A percentile compares a stretch with the other conserved stretches of the same genome.
Evolutionary conservation across 2,329 filamentous ascomycete genomes (phyloP).

Genomic region (Alternaria viburni): DNA sequence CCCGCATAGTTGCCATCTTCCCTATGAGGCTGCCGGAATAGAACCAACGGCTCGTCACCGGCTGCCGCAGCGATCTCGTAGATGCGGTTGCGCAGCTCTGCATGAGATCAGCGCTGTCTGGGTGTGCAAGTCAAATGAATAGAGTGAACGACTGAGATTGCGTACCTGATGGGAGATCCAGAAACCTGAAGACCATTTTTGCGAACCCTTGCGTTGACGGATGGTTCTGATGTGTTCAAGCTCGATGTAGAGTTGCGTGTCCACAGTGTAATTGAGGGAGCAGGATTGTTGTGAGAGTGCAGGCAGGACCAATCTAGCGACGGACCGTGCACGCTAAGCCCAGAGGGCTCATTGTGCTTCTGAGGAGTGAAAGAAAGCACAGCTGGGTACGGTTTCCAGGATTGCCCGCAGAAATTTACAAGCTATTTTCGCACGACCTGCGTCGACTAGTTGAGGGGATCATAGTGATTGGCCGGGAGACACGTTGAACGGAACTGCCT

Average conservation of each 20-base stretch:
- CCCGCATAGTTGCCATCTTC: not conserved
- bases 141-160: not conserved
- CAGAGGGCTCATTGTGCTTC: not conserved
- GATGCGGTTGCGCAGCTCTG: not conserved
- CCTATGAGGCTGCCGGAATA: too few relatives aligned
- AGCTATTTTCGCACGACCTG: too few relatives aligned
- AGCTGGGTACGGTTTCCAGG: too few relatives aligned
- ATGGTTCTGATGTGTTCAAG: not conserved
- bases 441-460: too few relatives aligned
- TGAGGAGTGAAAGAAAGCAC: not conserved
- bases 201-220: not conserved
- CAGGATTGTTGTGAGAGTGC: not conserved
- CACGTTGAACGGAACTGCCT: too few relatives aligned
- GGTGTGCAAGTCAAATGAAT: not conserved
- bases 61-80: not conserved
- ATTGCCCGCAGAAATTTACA: too few relatives aligned
- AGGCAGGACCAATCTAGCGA: not conserved
- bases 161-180: not conserved
- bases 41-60: not conserved
- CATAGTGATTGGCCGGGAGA: too few relatives aligned
- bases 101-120: not conserved
- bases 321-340: not conserved
- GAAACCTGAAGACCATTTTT: not conserved
- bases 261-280: not conserved
- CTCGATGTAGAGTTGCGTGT: not conserved